Conservation (phyloP, 352 stramenopile species). For the Globisporangium middletonii region DNA sequence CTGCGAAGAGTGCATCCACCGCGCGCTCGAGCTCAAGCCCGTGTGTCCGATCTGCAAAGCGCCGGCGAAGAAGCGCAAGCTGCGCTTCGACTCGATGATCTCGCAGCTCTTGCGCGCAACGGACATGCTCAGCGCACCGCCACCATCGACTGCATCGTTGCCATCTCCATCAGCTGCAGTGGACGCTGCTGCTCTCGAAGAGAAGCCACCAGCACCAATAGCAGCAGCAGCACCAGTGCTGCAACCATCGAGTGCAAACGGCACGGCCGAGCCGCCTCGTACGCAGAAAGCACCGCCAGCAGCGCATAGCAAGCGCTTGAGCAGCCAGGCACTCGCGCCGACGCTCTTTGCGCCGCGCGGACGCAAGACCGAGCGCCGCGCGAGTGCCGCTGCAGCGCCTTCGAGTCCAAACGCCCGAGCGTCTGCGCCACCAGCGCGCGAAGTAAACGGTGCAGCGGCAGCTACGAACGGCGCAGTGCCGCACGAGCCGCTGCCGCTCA, state of each 20-base stretch:
- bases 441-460: neutral
- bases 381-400: neutral
- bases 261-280: neutral
- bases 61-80: constrained; percentile 64
- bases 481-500: constrained; percentile 14
- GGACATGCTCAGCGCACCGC: constrained; percentile 34
- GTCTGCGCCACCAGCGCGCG: neutral
- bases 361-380: neutral
- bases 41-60: constrained; percentile 83
- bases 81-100: constrained; percentile 75
- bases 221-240: too few relatives aligned
- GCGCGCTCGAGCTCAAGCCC: constrained; percentile 69
- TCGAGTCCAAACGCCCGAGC: too few relatives aligned
- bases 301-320: too few relatives aligned
- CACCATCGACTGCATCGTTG: neutral
- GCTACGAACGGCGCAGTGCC: constrained; percentile 6
- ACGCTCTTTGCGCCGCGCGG: too few relatives aligned
- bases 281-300: too few relatives aligned
- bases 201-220: neutral
- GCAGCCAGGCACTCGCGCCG: too few relatives aligned
- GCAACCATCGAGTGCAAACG: neutral
- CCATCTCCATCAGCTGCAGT: too few relatives aligned
- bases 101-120: constrained; percentile 59
- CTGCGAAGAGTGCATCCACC: constrained; percentile 84
- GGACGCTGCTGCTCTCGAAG: neutral